Conservation (phyloP, 1,139 yeast species). For the Lodderomyces jiufengensis region DNA sequence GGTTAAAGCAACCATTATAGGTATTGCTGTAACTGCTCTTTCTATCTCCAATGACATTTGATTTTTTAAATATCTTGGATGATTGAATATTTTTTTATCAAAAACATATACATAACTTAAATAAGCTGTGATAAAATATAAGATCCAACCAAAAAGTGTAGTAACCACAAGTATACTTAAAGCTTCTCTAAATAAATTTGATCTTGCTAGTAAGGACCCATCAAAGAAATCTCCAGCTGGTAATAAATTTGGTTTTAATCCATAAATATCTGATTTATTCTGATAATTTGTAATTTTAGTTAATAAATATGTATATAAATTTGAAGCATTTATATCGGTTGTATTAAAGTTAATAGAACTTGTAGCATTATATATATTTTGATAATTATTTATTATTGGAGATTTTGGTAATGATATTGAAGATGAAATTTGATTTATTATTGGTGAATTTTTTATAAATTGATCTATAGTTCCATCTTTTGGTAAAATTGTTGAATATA, state of each 20-base stretch:
- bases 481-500: constrained; percentile 55
- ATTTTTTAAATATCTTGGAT: constrained; percentile 91
- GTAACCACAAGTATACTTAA: constrained; percentile 68
- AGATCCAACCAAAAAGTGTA: constrained; percentile 77
- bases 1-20: constrained; percentile 81
- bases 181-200: constrained; percentile 67
- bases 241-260: constrained; percentile 30
- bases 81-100: constrained; percentile 87
- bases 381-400: constrained; percentile 1
- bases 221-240: constrained; percentile 52
- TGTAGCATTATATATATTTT: not conserved
- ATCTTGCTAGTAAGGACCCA: constrained; percentile 65
- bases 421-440: constrained; percentile 5
- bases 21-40: constrained; percentile 78
- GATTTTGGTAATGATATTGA: constrained; percentile 3
- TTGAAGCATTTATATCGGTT: constrained; percentile 13
- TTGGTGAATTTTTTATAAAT: constrained; percentile 10
- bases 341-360: constrained; percentile 1
- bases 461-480: constrained; percentile 25
- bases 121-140: constrained; percentile 75
- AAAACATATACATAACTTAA: constrained; percentile 73
- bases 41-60: constrained; percentile 81
- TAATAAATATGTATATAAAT: constrained; percentile 9
- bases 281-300: constrained; percentile 24
- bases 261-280: constrained; percentile 37